Evolutionary conservation across 768 basidiomycete genomes (phyloP), one percentile per base, ranked within the genome.

Genomic region (Thelephora aurantiotincta): DNA sequence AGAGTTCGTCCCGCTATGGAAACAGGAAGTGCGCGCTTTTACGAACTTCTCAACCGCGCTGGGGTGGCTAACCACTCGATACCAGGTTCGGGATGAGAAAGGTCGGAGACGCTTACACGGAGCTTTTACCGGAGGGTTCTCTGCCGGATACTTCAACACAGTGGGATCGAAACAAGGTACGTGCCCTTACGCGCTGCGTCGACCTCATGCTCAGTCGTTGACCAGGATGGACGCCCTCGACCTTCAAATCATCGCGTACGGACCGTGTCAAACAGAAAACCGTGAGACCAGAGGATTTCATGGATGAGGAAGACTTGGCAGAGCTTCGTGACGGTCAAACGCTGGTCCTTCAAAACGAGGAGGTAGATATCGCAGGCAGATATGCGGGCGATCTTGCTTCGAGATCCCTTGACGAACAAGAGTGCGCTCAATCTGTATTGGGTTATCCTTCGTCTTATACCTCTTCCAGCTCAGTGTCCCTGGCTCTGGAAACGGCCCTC

Each of bases 51-150:
- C 3, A 35, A 5, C 20, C n/a, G 20, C 36, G 16, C 16, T 7
- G 16, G 11, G 11, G 16, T 48, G 44, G 44, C 50, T 52, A 51
- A 46, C 18, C 33, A 22, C 51, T 48, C 36, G 37, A 36, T 22
- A 41, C 35, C 50, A 91, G 85, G 89, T 91, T 11, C 73, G 85
- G 55, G 93, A 98, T 66, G 93, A 98, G 65, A 79, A 96, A 59
- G 91, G 92, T 30, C 75, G 94, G 41, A 68, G 90, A 53, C 70
- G 96, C 48, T 68, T 99, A n/a, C 96, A 99, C 60, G 96, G 96
- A 2, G 96, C 96, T 3, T 99, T 98, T 67, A 97, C 93, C 0
- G 96, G 96, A 19, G 96, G 96, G 11, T 99, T 91, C 71, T 91
- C 87, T 47, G 96, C 96, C 22, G 94, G 94, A 0, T 97, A 97